Evolutionary conservation across 192 early-diverging fungal species (phyloP).

Genomic region (Podila verticillata): DNA sequence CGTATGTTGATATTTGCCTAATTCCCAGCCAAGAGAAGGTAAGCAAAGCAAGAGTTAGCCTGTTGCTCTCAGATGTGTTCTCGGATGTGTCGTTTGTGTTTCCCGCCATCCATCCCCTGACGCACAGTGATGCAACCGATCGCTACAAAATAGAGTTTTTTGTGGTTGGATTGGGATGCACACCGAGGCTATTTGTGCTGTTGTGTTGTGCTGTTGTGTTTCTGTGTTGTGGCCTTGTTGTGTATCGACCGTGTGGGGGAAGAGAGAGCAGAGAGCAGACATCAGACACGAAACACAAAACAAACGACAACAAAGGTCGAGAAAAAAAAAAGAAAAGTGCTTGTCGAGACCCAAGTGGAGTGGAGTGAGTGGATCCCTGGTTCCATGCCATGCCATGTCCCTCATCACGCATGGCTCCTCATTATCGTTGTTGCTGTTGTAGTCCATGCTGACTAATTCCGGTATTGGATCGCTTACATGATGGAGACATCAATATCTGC

Average conservation of each 20-base stretch:
- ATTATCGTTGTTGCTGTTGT: background rate
- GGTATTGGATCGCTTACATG: slow-evolving; percentile 21
- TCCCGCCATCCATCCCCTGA: no score
- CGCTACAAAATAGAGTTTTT: no score
- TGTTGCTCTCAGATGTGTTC: no score
- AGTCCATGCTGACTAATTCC: background rate
- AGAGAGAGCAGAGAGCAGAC: no score
- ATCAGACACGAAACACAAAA: background rate
- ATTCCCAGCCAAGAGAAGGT: background rate
- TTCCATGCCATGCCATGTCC: background rate
- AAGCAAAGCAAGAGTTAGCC: background rate
- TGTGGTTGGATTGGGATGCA: no score
- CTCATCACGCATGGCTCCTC: background rate
- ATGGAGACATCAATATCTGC: slow-evolving; percentile 48
- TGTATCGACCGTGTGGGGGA: no score
- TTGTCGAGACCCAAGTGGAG: background rate
- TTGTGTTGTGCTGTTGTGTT: no score
- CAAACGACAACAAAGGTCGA: background rate
- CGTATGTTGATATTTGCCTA: slow-evolving; percentile 53
- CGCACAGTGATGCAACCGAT: no score
- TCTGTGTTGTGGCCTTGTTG: no score
- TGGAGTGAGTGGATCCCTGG: background rate
- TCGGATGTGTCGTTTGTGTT: no score
- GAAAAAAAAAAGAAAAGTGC: background rate
- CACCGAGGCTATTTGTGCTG: no score